These are phyloP conservation scores for Aciculosporium take DNA, from an alignment of 2,329 filamentous ascomycete genomes.

Conservation along the genomic window DNA sequence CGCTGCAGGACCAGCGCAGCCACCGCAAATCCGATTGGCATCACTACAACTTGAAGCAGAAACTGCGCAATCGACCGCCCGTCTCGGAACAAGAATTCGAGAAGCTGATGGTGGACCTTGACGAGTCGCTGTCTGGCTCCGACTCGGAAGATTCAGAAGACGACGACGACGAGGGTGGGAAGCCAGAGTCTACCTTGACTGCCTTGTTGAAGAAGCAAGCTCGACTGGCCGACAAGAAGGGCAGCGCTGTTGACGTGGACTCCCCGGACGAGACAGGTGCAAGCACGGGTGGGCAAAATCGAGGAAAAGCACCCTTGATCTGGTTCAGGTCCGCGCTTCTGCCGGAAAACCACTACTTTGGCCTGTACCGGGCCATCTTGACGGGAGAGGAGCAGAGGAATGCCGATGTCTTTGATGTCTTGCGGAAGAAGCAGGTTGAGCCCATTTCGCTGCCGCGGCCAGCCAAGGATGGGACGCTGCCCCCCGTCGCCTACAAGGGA, in stretches of 20 bases:
- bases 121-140: conserved; percentile 87
- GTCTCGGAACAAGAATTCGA: conserved; percentile 78
- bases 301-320: conserved; percentile 59
- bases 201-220: conserved; percentile 74
- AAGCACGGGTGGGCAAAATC: conserved; percentile 31
- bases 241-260: conserved; percentile 36
- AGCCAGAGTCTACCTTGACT: conserved; percentile 56
- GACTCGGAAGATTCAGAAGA: conserved; percentile 54
- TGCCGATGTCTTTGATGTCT: conserved; percentile 45
- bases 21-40: conserved; percentile 88
- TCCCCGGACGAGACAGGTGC: conserved; percentile 24
- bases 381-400: conserved; percentile 53
- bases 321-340: conserved; percentile 73
- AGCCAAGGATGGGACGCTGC: conserved; percentile 42
- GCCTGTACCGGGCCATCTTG: conserved; percentile 74
- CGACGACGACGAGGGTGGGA: conserved; percentile 42
- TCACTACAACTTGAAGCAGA: conserved; percentile 88
- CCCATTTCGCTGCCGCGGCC: conserved; percentile 41
- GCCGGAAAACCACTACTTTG: conserved; percentile 66
- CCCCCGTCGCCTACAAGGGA: conserved; percentile 44
- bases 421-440: conserved; percentile 64
- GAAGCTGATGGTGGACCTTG: conserved; percentile 67
- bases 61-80: conserved; percentile 55
- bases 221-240: conserved; percentile 43
- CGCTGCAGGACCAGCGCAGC: conserved; percentile 64